Conservation (phyloP, 495 filamentous ascomycete species). For the Hyaloscypha hepaticicola region DNA sequence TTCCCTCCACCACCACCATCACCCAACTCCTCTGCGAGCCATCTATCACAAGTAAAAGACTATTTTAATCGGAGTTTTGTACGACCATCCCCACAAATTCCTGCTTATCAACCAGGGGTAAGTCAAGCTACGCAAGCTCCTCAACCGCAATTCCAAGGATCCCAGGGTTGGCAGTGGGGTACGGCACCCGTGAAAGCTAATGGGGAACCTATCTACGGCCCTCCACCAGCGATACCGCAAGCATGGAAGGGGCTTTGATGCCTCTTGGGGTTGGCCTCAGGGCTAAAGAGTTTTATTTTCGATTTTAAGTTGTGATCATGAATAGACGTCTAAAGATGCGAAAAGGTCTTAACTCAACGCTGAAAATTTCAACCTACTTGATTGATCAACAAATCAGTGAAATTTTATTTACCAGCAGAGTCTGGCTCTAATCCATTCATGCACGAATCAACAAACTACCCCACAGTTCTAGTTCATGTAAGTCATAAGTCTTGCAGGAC, state of each 20-base stretch:
- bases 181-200: background rate
- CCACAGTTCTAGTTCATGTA: background rate
- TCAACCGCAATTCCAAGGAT: background rate
- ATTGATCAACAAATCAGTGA: background rate
- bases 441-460: background rate
- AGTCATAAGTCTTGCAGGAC: background rate
- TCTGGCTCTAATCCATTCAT: background rate
- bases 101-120: background rate
- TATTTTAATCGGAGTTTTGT: conserved; percentile 2
- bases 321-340: too few relatives aligned
- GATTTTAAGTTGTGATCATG: background rate
- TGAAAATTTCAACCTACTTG: background rate
- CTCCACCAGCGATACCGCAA: conserved; percentile 9
- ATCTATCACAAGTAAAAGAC: background rate
- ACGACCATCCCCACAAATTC: background rate
- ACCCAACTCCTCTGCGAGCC: background rate
- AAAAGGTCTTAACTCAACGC: too few relatives aligned
- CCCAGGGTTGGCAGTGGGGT: conserved; percentile 23
- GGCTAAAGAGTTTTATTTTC: background rate
- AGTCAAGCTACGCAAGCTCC: background rate
- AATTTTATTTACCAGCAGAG: background rate
- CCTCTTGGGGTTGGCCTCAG: background rate
- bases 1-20: conserved; percentile 3
- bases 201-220: conserved; percentile 7
- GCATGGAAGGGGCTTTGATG: conserved; percentile 3